Conservation (phyloP, 768 basidiomycete species). For the Tylopilus intermedius region DNA sequence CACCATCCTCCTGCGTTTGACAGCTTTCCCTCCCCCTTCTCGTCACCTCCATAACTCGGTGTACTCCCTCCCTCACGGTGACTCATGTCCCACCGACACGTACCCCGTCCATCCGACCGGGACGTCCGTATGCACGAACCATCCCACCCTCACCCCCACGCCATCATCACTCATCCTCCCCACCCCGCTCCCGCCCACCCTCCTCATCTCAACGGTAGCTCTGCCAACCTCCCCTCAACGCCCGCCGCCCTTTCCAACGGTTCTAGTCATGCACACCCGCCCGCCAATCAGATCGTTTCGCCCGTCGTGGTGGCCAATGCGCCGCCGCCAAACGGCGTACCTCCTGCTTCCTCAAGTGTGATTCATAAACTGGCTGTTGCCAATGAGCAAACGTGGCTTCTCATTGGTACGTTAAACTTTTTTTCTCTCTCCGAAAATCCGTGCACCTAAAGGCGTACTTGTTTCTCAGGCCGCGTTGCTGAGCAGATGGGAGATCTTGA, state of each 20-base stretch:
- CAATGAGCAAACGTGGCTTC: constrained; percentile 93
- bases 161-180: constrained; percentile 39
- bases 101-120: constrained; percentile 54
- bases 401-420: constrained; percentile 59
- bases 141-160: constrained; percentile 37
- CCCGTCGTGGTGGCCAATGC: constrained; percentile 41
- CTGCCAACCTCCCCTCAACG: constrained; percentile 39
- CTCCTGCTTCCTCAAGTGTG: constrained; percentile 33
- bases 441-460: constrained; percentile 16
- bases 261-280: constrained; percentile 34
- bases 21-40: constrained; percentile 47
- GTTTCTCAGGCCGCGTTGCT: constrained; percentile 76
- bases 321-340: constrained; percentile 25
- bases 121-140: constrained; percentile 64
- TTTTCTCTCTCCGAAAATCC: background rate
- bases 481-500: constrained; percentile 95
- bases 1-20: constrained; percentile 38
- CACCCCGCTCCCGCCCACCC: constrained; percentile 32
- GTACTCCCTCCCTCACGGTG: constrained; percentile 24
- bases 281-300: constrained; percentile 38
- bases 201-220: constrained; percentile 52
- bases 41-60: constrained; percentile 29
- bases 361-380: constrained; percentile 77
- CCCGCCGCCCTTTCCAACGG: constrained; percentile 44
- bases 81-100: constrained; percentile 58